Evolutionary conservation across 495 filamentous ascomycete species (phyloP).

Genomic region (Penicillium maclennaniae): DNA sequence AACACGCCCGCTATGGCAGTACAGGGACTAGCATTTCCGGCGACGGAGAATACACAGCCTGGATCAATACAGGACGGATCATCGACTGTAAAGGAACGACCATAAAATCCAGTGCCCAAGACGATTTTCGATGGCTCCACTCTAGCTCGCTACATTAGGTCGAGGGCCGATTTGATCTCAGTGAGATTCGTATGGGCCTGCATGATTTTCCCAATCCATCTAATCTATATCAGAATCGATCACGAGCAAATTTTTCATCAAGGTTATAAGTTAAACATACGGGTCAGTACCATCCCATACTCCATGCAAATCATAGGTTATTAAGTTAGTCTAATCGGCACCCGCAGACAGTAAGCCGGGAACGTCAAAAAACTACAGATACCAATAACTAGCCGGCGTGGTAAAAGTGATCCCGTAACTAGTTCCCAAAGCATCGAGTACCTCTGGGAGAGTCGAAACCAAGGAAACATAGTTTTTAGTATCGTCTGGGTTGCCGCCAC

Average conservation of each 20-base stretch:
- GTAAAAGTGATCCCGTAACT: slow-evolving; percentile 43
- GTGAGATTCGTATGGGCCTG: slow-evolving; percentile 36
- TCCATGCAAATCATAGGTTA: slow-evolving; percentile 50
- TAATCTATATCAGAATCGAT: too few species aligned
- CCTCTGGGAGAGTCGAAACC: slow-evolving; percentile 27
- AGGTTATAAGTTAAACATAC: slow-evolving; percentile 8
- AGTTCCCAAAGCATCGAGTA: slow-evolving; percentile 13
- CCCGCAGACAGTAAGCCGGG: too few species aligned
- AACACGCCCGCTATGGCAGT: slow-evolving; percentile 26
- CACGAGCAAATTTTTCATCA: too few species aligned
- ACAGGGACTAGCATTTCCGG: slow-evolving; percentile 28
- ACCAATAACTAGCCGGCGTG: slow-evolving; percentile 48
- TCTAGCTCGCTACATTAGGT: slow-evolving; percentile 33
- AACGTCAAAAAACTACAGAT: slow-evolving; percentile 49
- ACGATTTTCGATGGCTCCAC: slow-evolving; percentile 32
- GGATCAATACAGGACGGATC: slow-evolving; percentile 14
- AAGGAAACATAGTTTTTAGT: slow-evolving; percentile 40
- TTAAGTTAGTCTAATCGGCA: too few species aligned
- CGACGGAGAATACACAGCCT: slow-evolving; percentile 21
- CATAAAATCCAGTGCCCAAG: slow-evolving; percentile 42
- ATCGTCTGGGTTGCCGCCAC: slow-evolving; percentile 40
- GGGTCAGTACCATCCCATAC: slow-evolving; percentile 23
- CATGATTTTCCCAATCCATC: too few species aligned
- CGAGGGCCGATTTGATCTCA: slow-evolving; percentile 30
- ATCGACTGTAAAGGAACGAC: slow-evolving; percentile 26